Conservation (phyloP, 2,329 filamentous ascomycete genomes). For the Chaetomium olivaceum region DNA sequence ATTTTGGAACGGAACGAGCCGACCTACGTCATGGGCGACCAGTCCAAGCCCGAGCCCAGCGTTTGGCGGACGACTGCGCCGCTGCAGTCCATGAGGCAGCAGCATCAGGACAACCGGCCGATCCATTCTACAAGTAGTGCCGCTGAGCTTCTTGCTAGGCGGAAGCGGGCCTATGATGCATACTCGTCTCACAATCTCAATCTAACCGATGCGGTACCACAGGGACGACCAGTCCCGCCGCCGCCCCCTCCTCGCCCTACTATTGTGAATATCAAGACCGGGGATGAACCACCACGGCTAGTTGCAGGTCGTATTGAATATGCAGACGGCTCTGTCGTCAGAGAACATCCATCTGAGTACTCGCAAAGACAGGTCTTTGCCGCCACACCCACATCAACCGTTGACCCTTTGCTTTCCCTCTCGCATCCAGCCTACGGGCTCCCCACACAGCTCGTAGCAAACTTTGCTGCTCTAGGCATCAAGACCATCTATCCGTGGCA, state of each 20-base stretch:
- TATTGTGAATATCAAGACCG: background rate
- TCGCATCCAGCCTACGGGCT: constrained; percentile 65
- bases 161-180: constrained; percentile 32
- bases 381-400: constrained; percentile 54
- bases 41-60: constrained; percentile 8
- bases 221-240: constrained; percentile 7
- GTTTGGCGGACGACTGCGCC: constrained; percentile 16
- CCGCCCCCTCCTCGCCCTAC: background rate
- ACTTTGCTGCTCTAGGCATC: constrained; percentile 68
- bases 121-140: background rate
- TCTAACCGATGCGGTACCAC: constrained; percentile 5
- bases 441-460: constrained; percentile 59
- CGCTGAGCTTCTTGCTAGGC: constrained; percentile 26
- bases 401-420: constrained; percentile 60
- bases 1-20: background rate
- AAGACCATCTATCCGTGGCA: constrained; percentile 78
- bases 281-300: constrained; percentile 28
- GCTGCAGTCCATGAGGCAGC: constrained; percentile 5
- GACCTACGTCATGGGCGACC: constrained; percentile 15
- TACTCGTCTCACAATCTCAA: background rate
- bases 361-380: constrained; percentile 55
- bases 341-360: constrained; percentile 49
- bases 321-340: constrained; percentile 6
- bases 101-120: background rate
- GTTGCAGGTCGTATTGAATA: constrained; percentile 32